Percentiles rank a stretch among this genome's conserved stretches.
These are phyloP conservation scores for Trypanosoma melophagium DNA, from an alignment of 208 protist genomes.

Conservation along the genomic window DNA sequence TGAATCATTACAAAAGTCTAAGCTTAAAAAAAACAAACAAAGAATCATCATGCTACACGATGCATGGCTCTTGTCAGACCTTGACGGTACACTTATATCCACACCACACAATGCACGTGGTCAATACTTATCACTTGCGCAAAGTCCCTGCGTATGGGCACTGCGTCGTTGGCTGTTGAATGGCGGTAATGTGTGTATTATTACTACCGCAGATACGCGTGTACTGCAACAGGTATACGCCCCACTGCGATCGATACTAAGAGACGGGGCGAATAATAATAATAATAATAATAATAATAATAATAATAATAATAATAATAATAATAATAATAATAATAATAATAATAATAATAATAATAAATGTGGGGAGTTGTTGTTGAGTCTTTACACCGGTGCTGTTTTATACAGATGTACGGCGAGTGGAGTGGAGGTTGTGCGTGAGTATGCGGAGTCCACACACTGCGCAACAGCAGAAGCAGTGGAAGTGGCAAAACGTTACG, in stretches of 20 bases:
- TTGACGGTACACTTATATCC: slow-evolving; percentile 82
- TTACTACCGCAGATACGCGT: slow-evolving; percentile 78
- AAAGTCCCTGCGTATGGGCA: slow-evolving; percentile 58
- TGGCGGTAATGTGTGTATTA: slow-evolving; percentile 77
- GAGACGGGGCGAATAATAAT: neutral
- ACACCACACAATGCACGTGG: slow-evolving; percentile 87
- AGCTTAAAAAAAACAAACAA: too few relatives aligned
- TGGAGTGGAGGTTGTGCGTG: slow-evolving; percentile 43
- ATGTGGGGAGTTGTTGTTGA: slow-evolving; percentile 71
- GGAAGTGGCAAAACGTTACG: slow-evolving; percentile 34
- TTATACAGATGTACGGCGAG: slow-evolving; percentile 69
- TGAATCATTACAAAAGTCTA: too few relatives aligned
- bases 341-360: neutral
- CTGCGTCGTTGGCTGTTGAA: slow-evolving; percentile 64
- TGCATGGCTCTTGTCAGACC: slow-evolving; percentile 77
- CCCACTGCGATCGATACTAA: slow-evolving; percentile 46
- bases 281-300: slow-evolving; percentile 4
- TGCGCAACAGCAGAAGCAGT: slow-evolving; percentile 58
- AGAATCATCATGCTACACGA: slow-evolving; percentile 40
- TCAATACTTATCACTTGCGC: slow-evolving; percentile 56
- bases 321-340: neutral
- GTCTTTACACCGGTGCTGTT: slow-evolving; percentile 77
- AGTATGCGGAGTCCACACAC: slow-evolving; percentile 60
- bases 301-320: slow-evolving; percentile 1
- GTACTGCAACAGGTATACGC: slow-evolving; percentile 74